Conservation (phyloP, 371 early-diverging fungal genomes). For the Sporodiniella umbellata region DNA sequence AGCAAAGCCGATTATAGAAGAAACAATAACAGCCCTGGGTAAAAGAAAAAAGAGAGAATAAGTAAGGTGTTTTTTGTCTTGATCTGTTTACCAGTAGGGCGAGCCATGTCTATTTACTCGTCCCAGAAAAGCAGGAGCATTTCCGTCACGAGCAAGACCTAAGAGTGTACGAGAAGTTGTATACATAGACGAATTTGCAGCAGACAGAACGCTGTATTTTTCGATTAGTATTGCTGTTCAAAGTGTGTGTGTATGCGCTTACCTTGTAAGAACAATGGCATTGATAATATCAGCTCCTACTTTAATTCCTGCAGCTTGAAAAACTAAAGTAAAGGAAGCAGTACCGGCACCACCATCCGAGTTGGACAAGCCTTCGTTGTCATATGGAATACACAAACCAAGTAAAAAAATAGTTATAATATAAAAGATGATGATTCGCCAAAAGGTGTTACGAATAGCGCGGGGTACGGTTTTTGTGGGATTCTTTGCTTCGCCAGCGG, state of each 20-base stretch:
- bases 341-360: conserved; percentile 44
- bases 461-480: conserved; percentile 69
- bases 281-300: conserved; percentile 70
- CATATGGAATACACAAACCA: conserved; percentile 64
- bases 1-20: conserved; percentile 55
- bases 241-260: too few species aligned
- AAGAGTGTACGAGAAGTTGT: conserved; percentile 65
- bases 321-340: conserved; percentile 69
- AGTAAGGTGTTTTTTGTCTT: neutral
- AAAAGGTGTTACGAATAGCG: conserved; percentile 70
- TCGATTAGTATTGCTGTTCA: too few species aligned
- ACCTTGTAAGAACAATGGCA: conserved; percentile 56
- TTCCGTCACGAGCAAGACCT: conserved; percentile 61
- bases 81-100: conserved; percentile 41
- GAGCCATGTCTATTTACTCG: conserved; percentile 53
- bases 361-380: conserved; percentile 45
- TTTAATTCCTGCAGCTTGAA: conserved; percentile 59
- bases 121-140: conserved; percentile 58
- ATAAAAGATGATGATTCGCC: conserved; percentile 73
- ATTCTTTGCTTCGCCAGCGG: conserved; percentile 72
- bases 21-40: conserved; percentile 50
- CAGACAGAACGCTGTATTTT: conserved; percentile 56
- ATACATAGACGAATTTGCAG: conserved; percentile 70
- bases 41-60: neutral
- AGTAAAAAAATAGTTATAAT: conserved; percentile 62